Conservation (phyloP, 1,284 basidiomycete species). For the Leccinum griseonigrum region DNA sequence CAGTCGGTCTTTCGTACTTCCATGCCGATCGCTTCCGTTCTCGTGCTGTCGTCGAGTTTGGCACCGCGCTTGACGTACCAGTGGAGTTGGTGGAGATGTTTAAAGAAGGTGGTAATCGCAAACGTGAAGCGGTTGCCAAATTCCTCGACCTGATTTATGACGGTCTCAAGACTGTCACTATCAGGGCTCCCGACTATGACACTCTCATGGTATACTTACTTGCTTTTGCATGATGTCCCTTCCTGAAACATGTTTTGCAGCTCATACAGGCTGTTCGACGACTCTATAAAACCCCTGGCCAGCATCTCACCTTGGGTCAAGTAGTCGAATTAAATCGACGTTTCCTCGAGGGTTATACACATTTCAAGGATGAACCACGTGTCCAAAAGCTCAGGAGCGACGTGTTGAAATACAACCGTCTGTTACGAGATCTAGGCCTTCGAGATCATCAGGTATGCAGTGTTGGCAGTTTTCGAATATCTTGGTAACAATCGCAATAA, state of each 20-base stretch:
- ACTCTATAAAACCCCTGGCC: slow-evolving; percentile 93
- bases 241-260: slow-evolving; percentile 36
- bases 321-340: slow-evolving; percentile 97
- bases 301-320: slow-evolving; percentile 92
- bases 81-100: slow-evolving; percentile 85
- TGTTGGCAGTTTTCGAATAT: not conserved
- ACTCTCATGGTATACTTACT: slow-evolving; percentile 80
- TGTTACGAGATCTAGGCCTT: slow-evolving; percentile 90
- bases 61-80: slow-evolving; percentile 88
- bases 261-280: slow-evolving; percentile 95
- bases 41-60: slow-evolving; percentile 96
- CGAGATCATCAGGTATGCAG: slow-evolving; percentile 91
- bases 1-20: slow-evolving; percentile 94
- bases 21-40: slow-evolving; percentile 95
- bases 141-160: slow-evolving; percentile 94
- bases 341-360: slow-evolving; percentile 90
- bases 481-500: not conserved
- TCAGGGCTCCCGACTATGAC: slow-evolving; percentile 96
- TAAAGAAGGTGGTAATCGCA: slow-evolving; percentile 85
- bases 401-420: slow-evolving; percentile 93
- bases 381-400: slow-evolving; percentile 81
- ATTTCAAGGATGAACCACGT: slow-evolving; percentile 93
- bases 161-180: slow-evolving; percentile 95
- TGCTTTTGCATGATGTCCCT: not conserved
- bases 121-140: slow-evolving; percentile 88